Evolutionary conservation across 345 rosid genomes (phyloP), one percentile per base, ranked within the genome.

Genomic region (Nephelium lappaceum): DNA sequence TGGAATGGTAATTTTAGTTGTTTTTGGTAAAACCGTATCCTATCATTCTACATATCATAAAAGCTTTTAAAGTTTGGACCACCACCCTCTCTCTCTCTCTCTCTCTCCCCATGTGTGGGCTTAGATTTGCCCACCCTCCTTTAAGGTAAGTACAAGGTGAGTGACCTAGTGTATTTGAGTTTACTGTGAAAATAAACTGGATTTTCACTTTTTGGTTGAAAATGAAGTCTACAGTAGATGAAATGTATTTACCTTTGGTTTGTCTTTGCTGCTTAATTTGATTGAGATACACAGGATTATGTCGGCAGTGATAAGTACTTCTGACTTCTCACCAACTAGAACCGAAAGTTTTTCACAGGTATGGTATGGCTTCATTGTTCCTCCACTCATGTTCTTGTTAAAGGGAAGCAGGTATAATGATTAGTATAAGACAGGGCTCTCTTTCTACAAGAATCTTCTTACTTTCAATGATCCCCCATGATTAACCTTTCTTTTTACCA

Each of bases 241-340:
- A 64, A 73, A 45, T 39, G 66, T 65, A 71, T 42, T 39, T 51
- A 27, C 69, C 81, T 19, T 61, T 71, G 45, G 7, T 12, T 78
- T 75, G 49, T 61, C 60, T 74, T 74, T 76, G 81, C 62, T 75
- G 79, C 49, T 81, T 36, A 70, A 81, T 71, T 79, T 74, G 73
- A 70, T 75, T 81, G 77, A 71, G 76, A 71, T 71, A 82, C 62
- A 78, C 67, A 77, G 78, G 69, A 47, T 4, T 38, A 60, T 82
- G 88, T 85, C 78, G 85, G 85, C 82, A 81, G 76, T 75, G 81
- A 69, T 62, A 27, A 41, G 71, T 65, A 74, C 71, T 65, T 69
- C 58, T 49, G 82, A 89, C 86, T 63, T 78, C 83, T 86, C 81
- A 88, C 84, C 87, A 81, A 89, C 92, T 73, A 71, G 80, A 43